Base-by-base conservation (phyloP, 805 yeast genomes). In the Scheffersomyces amazonensis region DNA sequence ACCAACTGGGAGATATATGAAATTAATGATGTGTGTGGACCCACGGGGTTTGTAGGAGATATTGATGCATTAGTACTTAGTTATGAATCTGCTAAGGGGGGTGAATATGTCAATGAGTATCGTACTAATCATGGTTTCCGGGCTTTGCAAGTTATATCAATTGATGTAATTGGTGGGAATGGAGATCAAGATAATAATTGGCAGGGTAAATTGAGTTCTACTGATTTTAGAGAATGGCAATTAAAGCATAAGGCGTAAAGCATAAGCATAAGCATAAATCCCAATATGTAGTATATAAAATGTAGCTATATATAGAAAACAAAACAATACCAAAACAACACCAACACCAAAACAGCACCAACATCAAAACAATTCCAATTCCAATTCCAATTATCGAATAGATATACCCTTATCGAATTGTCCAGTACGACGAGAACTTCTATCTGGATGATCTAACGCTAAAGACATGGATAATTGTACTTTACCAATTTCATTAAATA, bases 21-120 rank as follows among this genome's bases (percentile, higher is more conserved):
- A 46, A 81, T 93, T 32, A 74, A 80, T 42, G 98, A 93, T 56
- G 75, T 90, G 0, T 89, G 95, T 62, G 99, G 99, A 0, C 99
- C 98, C 3, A 89, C 99, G 0, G 96, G 88, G 0, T 71, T 75
- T 10, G 71, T 84, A 2, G 70, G 72, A 11, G 81, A 80, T 34
- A 87, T 93, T 28, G 86, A 90, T 47, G 83, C 89, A 0, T 69
- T 93, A 29, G 80, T 91, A 0, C 79, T 93, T 3, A 87, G 96
- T 47, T 70, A 78, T 31, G 99, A 93, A 52, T 83, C 97, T 0
- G 61, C 70, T 0, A 56, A 71, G 8, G 98, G 98, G 2, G 98
- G 87, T 0, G 75, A 65, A 0, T 68, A 69, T 40, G 83, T 93
- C 31, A 93, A 95, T 53, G 65, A 76, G 11, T 71, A 71, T 27